A percentile compares a stretch with the other conserved stretches of the same genome.
phyloP scores from a whole-genome alignment of 768 basidiomycete genomes.

The Hemileccinum rubropunctum region DNA sequence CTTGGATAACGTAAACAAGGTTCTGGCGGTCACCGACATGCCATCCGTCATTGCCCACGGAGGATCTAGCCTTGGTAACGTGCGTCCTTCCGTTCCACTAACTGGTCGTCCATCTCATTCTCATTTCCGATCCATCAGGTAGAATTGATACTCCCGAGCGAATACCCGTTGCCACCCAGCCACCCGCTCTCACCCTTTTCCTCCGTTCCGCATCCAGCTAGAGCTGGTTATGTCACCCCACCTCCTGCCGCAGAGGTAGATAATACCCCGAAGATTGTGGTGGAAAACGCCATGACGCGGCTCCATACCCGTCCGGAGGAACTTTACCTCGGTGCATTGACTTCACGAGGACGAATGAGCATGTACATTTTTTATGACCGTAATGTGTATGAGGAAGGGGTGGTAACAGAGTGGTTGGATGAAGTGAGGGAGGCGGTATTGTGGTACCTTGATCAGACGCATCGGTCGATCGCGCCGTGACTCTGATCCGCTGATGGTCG shows the following conservation, averaged over 20 bases:
- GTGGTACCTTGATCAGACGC: conserved; percentile 29
- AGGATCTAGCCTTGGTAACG: conserved; percentile 30
- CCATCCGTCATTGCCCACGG: conserved; percentile 9
- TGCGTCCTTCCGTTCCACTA: not conserved
- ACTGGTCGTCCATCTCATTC: too few species aligned
- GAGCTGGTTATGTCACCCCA: conserved; percentile 6
- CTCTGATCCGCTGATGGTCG: too few species aligned
- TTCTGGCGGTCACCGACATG: conserved; percentile 4
- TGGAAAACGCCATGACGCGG: conserved; percentile 5
- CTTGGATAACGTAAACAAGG: not conserved
- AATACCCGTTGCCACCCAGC: conserved; percentile 30
- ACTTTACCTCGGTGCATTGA: conserved; percentile 42
- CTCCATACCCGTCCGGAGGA: conserved; percentile 47
- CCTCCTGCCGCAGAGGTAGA: not conserved
- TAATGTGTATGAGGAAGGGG: conserved; percentile 45
- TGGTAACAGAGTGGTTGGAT: too few species aligned
- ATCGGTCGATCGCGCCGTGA: not conserved
- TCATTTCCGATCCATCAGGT: conserved; percentile 23
- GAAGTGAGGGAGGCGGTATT: conserved; percentile 39
- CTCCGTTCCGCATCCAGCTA: conserved; percentile 14
- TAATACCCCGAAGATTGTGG: not conserved
- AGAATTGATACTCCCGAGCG: conserved; percentile 34
- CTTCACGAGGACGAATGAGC: conserved; percentile 30
- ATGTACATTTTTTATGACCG: conserved; percentile 40
- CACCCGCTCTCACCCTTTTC: conserved; percentile 19